Conservation (phyloP, 2,329 filamentous ascomycete genomes). For the Ophiostoma triangulosporum region DNA sequence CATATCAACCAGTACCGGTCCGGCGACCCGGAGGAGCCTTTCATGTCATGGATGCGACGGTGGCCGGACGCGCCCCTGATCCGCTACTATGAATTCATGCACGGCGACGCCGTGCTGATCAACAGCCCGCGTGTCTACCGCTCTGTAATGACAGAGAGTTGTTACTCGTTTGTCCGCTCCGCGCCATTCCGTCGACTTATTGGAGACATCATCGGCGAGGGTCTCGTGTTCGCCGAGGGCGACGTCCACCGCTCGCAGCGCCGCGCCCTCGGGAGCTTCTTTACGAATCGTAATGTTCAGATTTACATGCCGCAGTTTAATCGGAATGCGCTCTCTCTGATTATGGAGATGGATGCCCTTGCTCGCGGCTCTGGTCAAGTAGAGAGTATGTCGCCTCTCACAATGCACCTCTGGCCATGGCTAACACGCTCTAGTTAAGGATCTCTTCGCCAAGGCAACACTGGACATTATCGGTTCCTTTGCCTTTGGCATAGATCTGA, state of each 20-base stretch:
- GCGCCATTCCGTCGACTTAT: constrained; percentile 21
- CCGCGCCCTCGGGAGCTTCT: constrained; percentile 21
- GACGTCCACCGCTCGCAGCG: constrained; percentile 23
- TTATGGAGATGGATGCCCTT: constrained; percentile 2
- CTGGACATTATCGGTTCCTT: constrained; percentile 24
- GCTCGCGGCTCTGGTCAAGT: background rate
- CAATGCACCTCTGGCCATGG: background rate
- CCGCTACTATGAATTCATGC: constrained; percentile 22
- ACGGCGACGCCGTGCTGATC: constrained; percentile 24
- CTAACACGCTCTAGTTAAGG: constrained; percentile 13
- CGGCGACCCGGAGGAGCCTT: constrained; percentile 8
- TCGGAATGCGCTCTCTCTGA: constrained; percentile 20
- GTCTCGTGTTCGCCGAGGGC: constrained; percentile 25
- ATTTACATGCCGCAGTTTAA: constrained; percentile 26
- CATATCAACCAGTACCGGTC: constrained; percentile 7
- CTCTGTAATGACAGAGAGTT: constrained; percentile 26
- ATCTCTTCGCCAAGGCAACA: constrained; percentile 19
- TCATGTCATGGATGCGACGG: constrained; percentile 5
- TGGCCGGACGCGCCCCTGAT: constrained; percentile 21
- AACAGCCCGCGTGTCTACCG: constrained; percentile 24
- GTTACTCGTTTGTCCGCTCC: constrained; percentile 26
- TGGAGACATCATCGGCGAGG: constrained; percentile 23
- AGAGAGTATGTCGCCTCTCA: background rate
- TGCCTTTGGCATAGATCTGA: constrained; percentile 22
- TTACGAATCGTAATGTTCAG: constrained; percentile 24